Base-by-base conservation (phyloP, 768 basidiomycete genomes). In the Dentipellis sp. region DNA sequence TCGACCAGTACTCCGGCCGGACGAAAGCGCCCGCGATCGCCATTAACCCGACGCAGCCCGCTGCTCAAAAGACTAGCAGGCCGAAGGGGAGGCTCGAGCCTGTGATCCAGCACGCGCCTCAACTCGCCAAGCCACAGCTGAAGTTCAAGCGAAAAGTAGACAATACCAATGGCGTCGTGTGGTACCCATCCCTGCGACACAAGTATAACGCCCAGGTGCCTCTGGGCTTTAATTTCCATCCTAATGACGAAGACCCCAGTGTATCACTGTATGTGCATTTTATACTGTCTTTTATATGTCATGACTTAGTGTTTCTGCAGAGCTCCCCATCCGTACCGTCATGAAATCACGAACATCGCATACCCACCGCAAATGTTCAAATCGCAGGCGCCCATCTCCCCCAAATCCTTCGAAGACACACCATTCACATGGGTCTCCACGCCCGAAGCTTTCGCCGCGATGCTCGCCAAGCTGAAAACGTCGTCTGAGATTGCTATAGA, bases 401-500 rank as follows among this genome's bases (percentile, higher is more conserved):
- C 87, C 47, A 62, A 70, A 48, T 65, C 84, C 1, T 83, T 95
- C 52, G 82, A 83, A 10, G 73, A 78, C 10, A 83, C 82, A 0
- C 79, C 86, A 11, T 83, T 88, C 62, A 80, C 77, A 16, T 94
- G 83, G 76, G 77, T 97, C 2, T 77, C 81, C 6, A 85, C 82
- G 10, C 64, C 74, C 0, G 70, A 74, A 16, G 72, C 74, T 5
- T 75, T 97, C 45, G 68, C 78, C 11, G 66, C 64, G 35, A 84
- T 97, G 80, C 73, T 94, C 4, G 77, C 76, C 11, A 77, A 79
- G 56, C 76, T 98, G n/a, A 78, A 78, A 23, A 65, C 67, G 5
- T 78, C 76, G n/a, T 71, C 70, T 22, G 94, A 95, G 68, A 83
- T 98, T 53, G 95, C 97, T 0, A 78, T 99, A 22, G 97, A 99